Percentiles rank a stretch among this genome's conserved stretches.
Conservation (phyloP, 2,329 filamentous ascomycete species). For the Penicillium sp. region DNA sequence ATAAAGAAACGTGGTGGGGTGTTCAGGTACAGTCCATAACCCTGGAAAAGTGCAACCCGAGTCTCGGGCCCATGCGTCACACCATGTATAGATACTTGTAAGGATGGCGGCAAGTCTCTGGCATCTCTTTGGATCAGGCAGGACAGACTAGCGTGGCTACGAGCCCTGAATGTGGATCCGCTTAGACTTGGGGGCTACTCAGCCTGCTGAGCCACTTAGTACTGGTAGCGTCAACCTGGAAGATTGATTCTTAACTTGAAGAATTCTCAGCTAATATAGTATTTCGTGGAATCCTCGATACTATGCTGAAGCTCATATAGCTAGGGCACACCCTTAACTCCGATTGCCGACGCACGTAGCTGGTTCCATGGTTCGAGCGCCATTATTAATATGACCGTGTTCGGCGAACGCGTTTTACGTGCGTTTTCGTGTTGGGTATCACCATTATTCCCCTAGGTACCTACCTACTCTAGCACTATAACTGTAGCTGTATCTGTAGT, state of each 20-base stretch:
- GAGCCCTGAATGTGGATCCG: slow-evolving; percentile 25
- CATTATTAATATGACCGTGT: slow-evolving; percentile 13
- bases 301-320: too few species aligned
- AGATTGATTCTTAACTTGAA: too few species aligned
- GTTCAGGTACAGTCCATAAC: slow-evolving; percentile 9
- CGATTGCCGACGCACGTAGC: slow-evolving; percentile 4
- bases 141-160: slow-evolving; percentile 22
- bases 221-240: too few species aligned
- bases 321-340: slow-evolving; percentile 7
- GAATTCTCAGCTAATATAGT: too few species aligned
- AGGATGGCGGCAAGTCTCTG: slow-evolving; percentile 15
- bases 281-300: too few species aligned
- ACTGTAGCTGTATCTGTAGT: too few species aligned
- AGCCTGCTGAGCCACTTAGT: slow-evolving; percentile 13
- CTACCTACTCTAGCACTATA: too few species aligned
- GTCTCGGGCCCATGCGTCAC: background rate
- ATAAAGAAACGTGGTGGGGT: slow-evolving; percentile 13
- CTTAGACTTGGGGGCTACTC: slow-evolving; percentile 6
- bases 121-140: slow-evolving; percentile 18
- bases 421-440: background rate
- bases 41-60: slow-evolving; percentile 2
- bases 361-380: slow-evolving; percentile 15
- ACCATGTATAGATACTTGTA: slow-evolving; percentile 6
- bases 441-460: too few species aligned
- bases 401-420: slow-evolving; percentile 6